Base-by-base conservation (phyloP, 805 yeast genomes). In the Teunomyces aglyptinius region DNA sequence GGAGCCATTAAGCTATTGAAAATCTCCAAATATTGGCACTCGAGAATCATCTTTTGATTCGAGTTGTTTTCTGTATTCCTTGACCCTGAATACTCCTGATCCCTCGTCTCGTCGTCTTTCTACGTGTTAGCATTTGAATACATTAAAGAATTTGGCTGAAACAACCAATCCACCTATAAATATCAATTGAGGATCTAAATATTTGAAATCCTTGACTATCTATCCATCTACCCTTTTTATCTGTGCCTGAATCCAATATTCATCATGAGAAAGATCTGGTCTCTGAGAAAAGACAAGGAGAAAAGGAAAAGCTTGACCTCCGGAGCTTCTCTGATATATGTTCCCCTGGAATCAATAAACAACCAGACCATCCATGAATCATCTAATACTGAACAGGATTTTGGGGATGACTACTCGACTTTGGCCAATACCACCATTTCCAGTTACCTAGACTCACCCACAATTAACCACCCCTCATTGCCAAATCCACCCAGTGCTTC, bases 251-350 rank as follows among this genome's bases (percentile, higher is more conserved):
- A 35, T 7, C 11, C 8, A 16, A 10, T 13, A 27, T 10, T 28
- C 33, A 11, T 12, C 16, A 61, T 62, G 67, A 61, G 63, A 48
- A 62, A 60, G 55, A 62, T 62, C 49, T 62, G 65, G 65, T 38
- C 55, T 43, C 54, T 46, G 50, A 55, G 64, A 52, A 60, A 53
- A 46, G 64, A 60, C 19, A 56, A 50, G 47, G 66, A 63, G 36
- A 60, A 60, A 54, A 49, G 65, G 24, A 54, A 56, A 48, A 57
- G 61, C 45, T 46, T 50, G 48, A 36, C 39, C 8, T 36, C 39
- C 7, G 28, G 39, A 6, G 15, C 39, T 19, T 22, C 28, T 20
- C 18, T 22, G 27, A 3, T 36, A n/a, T 36, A 36, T 13, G 13
- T n/a, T 22, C 28, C 39, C 41, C 54, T 6, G 41, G 51, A 32